phyloP scores from a whole-genome alignment of 441 rosid genomes.

The Populus hybrid region DNA sequence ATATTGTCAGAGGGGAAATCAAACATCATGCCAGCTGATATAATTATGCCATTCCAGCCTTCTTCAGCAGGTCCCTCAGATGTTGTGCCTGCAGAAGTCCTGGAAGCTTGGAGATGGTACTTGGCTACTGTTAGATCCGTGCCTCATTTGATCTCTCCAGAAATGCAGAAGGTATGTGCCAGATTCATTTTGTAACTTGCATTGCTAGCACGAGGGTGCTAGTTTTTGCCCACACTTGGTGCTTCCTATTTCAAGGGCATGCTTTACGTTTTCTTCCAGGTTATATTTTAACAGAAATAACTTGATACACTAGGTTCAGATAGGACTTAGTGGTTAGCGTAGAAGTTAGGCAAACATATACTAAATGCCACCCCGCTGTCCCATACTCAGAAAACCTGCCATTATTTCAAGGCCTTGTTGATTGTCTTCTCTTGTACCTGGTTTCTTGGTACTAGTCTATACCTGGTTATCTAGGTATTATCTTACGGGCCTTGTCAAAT shows the following conservation, averaged over 20 bases:
- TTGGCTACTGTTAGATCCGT: constrained; percentile 65
- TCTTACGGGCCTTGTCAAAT: not conserved
- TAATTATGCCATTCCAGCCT: constrained; percentile 72
- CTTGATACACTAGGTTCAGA: too few species aligned
- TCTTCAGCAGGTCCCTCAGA: constrained; percentile 36
- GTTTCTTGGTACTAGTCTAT: not conserved
- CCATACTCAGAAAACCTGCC: not conserved
- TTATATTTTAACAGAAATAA: too few species aligned
- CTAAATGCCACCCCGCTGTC: not conserved
- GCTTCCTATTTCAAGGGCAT: too few species aligned
- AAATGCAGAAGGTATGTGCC: constrained; percentile 65
- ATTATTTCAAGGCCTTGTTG: not conserved
- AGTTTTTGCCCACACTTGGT: not conserved
- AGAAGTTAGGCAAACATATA: too few species aligned
- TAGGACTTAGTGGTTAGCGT: too few species aligned
- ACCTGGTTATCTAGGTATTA: not conserved
- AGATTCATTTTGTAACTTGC: not conserved
- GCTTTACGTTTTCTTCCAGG: too few species aligned
- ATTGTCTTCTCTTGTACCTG: too few species aligned
- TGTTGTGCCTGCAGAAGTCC: constrained; percentile 38
- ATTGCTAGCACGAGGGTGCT: not conserved
- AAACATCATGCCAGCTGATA: constrained; percentile 73
- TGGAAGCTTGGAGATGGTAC: constrained; percentile 82
- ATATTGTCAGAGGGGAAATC: constrained; percentile 82
- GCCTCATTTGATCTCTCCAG: constrained; percentile 66